A percentile compares a stretch with the other conserved stretches of the same genome.
phyloP scores from a whole-genome alignment of 768 basidiomycete genomes.

The Flagelloscypha sp. region DNA sequence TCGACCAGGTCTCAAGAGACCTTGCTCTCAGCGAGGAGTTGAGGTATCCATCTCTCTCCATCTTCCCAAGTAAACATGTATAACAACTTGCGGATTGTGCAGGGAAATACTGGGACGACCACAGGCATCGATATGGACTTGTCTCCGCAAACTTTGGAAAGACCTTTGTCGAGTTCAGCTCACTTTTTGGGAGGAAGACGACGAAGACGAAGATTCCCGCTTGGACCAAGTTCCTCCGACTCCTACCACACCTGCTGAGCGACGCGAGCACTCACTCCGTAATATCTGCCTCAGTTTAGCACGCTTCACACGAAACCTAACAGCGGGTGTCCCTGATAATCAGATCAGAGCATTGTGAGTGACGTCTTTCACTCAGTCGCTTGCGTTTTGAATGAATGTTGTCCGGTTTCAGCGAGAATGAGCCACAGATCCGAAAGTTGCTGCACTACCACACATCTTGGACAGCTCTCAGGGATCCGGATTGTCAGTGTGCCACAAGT shows the following conservation, averaged over 20 bases:
- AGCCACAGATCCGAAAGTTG: conserved; percentile 58
- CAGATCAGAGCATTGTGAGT: conserved; percentile 70
- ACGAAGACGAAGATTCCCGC: conserved; percentile 30
- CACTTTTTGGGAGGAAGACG: conserved; percentile 44
- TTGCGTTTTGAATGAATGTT: conserved; percentile 2
- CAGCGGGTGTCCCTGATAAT: conserved; percentile 66
- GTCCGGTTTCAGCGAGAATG: conserved; percentile 50
- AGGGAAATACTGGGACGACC: conserved; percentile 28
- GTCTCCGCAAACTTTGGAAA: conserved; percentile 50
- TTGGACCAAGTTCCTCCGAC: conserved; percentile 12
- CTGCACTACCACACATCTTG: conserved; percentile 74
- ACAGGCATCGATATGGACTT: conserved; percentile 45
- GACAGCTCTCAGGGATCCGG: conserved; percentile 52
- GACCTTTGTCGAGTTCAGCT: conserved; percentile 38
- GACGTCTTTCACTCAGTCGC: not conserved
- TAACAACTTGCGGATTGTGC: conserved; percentile 2
- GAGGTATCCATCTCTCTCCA: too few relatives aligned
- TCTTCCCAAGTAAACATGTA: too few relatives aligned
- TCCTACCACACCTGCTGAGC: conserved; percentile 20
- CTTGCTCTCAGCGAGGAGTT: conserved; percentile 38
- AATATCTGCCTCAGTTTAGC: conserved; percentile 45
- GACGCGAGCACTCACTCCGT: conserved; percentile 25
- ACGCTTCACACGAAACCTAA: conserved; percentile 77
- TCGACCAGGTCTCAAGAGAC: conserved; percentile 43
- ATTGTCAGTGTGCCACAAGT: conserved; percentile 33